Evolutionary conservation across 1,139 yeast species (phyloP), one percentile per base, ranked within the genome.

Genomic region (Kurtzmaniella natalensis): DNA sequence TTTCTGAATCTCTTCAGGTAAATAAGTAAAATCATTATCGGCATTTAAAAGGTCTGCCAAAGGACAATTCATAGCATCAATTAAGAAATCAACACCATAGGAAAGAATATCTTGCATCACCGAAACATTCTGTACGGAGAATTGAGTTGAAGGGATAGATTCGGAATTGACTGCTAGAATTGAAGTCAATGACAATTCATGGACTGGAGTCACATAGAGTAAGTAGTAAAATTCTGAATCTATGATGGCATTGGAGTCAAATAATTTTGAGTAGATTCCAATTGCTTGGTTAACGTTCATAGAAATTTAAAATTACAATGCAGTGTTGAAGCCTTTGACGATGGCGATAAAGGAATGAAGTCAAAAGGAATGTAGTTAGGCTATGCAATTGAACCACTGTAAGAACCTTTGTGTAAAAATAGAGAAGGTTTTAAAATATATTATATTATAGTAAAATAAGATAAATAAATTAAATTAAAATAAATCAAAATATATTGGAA

Each of bases 121-220:
- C 18, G 34, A 33, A n/a, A 41, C 38, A 15, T 35, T 41, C 19
- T 30, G 34, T 17, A 28, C 30, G 22, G 28, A 18, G 8, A 23
- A 15, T 16, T 33, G 38, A 19, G 37, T 35, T 7, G 44, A 28
- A 18, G 38, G 28, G 10, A 38, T 34, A 3, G 40, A 38, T 26
- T 52, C 50, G 4, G 53, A 36, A 35, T 60, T 57, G 35, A 56
- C 49, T 10, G 40, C 47, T 16, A 62, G 38, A 3, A 47, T 45
- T 4, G 60, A 49, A 28, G 42, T 39, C 17, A 63, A 44, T 1
- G 60, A 57, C 17, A 46, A 47, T n/a, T 40, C 31, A 34, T 55
- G 55, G 10, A 59, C 48, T 2, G 60, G 57, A 1, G 58, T 50
- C 8, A 58, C 53, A 46, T 46, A 61, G 8, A 62, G 38, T 4